phyloP scores from a whole-genome alignment of 768 basidiomycete species.

The Rhodosporidiobolus odoratus region DNA sequence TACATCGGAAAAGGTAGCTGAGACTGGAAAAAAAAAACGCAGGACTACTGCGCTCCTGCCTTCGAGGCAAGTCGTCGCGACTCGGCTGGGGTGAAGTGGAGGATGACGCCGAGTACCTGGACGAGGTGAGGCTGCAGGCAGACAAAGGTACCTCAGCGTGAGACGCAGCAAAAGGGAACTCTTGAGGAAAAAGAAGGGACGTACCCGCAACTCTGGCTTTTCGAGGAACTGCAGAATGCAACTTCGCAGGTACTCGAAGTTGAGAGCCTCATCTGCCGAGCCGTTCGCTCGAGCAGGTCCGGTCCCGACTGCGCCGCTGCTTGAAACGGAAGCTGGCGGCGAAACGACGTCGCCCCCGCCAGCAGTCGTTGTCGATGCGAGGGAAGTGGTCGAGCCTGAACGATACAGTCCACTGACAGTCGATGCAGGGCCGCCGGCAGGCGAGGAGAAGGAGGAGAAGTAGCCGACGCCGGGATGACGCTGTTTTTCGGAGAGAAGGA shows the following conservation, averaged over 20 bases:
- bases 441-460: constrained; percentile 46
- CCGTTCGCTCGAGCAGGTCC: constrained; percentile 19
- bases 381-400: constrained; percentile 6
- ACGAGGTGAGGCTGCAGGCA: constrained; percentile 73
- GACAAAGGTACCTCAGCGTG: not conserved
- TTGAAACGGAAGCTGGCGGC: not conserved
- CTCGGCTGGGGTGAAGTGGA: constrained; percentile 93
- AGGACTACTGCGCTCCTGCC: not conserved
- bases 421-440: not conserved
- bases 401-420: not conserved
- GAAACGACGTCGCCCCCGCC: constrained; percentile 3
- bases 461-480: constrained; percentile 92
- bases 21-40: not conserved
- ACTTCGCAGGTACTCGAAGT: constrained; percentile 90
- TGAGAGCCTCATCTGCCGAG: constrained; percentile 73
- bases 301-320: not conserved
- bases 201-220: constrained; percentile 94
- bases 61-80: constrained; percentile 52
- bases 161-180: not conserved
- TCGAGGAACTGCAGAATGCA: constrained; percentile 96
- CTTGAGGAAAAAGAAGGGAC: constrained; percentile 47
- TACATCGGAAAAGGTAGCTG: too few relatives aligned
- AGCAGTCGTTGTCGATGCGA: constrained; percentile 32
- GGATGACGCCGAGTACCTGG: constrained; percentile 80
- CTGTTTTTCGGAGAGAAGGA: constrained; percentile 78